Evolutionary conservation across 2,329 filamentous ascomycete species (phyloP).

Genomic region (Aspergillus fructus): DNA sequence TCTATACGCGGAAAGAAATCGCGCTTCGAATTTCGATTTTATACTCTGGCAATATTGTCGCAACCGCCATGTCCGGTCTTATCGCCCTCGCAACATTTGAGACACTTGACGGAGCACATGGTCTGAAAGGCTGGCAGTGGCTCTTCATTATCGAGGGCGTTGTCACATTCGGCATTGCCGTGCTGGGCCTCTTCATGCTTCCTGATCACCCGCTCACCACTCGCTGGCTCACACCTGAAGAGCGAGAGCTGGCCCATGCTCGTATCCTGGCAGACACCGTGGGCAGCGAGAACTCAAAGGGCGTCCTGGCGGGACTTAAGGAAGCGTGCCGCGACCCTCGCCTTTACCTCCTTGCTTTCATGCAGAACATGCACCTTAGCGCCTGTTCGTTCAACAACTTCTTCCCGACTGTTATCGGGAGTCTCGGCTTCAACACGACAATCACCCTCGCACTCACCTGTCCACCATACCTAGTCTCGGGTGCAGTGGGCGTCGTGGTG

Average conservation of each 20-base stretch:
- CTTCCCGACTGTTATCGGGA: conserved; percentile 46
- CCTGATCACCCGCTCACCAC: too few relatives aligned
- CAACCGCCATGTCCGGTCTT: conserved; percentile 59
- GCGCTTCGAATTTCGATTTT: too few relatives aligned
- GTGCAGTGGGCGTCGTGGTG: neutral
- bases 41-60: conserved; percentile 53
- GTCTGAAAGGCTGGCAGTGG: neutral
- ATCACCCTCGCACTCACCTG: conserved; percentile 50
- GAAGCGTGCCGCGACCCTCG: conserved; percentile 26
- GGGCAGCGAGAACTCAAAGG: neutral
- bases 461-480: conserved; percentile 13
- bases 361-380: conserved; percentile 49
- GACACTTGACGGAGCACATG: neutral
- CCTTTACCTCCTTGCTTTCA: conserved; percentile 44
- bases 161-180: too few relatives aligned
- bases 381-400: conserved; percentile 47
- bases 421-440: conserved; percentile 46
- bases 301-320: conserved; percentile 17
- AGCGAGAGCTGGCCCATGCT: neutral
- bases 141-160: too few relatives aligned
- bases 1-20: too few relatives aligned
- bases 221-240: neutral
- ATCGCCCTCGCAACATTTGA: conserved; percentile 29
- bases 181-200: too few relatives aligned
- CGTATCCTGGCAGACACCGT: neutral